These are phyloP conservation scores for Epichloe glyceriae DNA, from an alignment of 2,329 filamentous ascomycete species.

Conservation along the genomic window DNA sequence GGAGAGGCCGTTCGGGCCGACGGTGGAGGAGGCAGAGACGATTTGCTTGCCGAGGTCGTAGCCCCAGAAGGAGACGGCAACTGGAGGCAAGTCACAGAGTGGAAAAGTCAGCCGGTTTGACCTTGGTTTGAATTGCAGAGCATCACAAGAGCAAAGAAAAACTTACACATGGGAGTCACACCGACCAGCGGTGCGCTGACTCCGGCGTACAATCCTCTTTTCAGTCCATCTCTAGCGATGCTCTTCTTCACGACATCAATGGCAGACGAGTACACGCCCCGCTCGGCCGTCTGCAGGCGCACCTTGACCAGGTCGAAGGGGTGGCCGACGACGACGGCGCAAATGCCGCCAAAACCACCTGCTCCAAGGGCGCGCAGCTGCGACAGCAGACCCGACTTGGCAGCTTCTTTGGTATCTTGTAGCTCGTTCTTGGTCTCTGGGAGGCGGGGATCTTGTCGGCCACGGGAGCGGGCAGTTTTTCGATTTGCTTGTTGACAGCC, in stretches of 20 bases:
- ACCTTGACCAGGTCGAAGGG: conserved; percentile 98
- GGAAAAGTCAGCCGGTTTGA: neutral
- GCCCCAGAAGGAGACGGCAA: conserved; percentile 65
- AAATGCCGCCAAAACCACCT: conserved; percentile 86
- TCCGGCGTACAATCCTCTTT: conserved; percentile 82
- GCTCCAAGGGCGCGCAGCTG: conserved; percentile 72
- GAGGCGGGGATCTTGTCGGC: conserved; percentile 31
- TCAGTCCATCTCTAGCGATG: conserved; percentile 71
- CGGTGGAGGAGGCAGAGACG: conserved; percentile 54
- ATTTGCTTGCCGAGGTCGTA: conserved; percentile 93
- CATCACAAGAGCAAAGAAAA: neutral
- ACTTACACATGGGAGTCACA: conserved; percentile 97
- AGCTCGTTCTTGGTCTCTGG: conserved; percentile 27
- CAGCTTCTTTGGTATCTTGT: conserved; percentile 25
- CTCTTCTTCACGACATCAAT: conserved; percentile 87
- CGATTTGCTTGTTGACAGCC: conserved; percentile 12
- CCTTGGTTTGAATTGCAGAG: neutral
- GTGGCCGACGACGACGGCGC: conserved; percentile 87
- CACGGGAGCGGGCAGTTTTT: conserved; percentile 17
- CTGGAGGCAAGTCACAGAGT: conserved; percentile 21
- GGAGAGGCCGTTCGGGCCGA: conserved; percentile 57
- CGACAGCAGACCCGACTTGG: conserved; percentile 25
- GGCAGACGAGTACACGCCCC: conserved; percentile 79
- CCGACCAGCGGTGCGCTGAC: conserved; percentile 89
- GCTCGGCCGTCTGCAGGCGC: conserved; percentile 87